phyloP scores from a whole-genome alignment of 768 basidiomycete genomes.

The Phaeotremella skinneri region DNA sequence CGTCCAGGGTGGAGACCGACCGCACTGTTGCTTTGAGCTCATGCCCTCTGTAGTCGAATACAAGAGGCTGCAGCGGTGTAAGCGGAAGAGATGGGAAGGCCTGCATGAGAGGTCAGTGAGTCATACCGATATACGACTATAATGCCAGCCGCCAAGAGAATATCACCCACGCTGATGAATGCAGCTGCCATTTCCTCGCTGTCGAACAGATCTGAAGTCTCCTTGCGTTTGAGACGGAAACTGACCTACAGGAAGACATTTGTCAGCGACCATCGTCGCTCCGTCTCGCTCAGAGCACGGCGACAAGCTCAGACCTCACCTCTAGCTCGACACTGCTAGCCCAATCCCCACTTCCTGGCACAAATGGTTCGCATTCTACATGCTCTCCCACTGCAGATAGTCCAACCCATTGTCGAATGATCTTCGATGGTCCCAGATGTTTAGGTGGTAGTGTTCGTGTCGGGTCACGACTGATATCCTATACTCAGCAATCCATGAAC shows the following conservation, averaged over 20 bases:
- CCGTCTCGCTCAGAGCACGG: neutral
- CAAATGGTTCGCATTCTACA: slow-evolving; percentile 67
- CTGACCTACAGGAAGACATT: slow-evolving; percentile 47
- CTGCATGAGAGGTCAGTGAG: slow-evolving; percentile 43
- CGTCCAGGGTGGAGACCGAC: slow-evolving; percentile 60
- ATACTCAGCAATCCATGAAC: neutral
- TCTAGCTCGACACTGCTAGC: slow-evolving; percentile 74
- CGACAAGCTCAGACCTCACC: slow-evolving; percentile 37
- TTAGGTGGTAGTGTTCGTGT: slow-evolving; percentile 69
- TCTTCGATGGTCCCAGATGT: slow-evolving; percentile 68
- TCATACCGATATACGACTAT: neutral
- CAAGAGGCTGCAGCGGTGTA: slow-evolving; percentile 65
- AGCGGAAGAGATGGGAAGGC: slow-evolving; percentile 73
- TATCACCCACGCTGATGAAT: slow-evolving; percentile 59
- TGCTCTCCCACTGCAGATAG: slow-evolving; percentile 74
- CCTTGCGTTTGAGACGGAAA: slow-evolving; percentile 53
- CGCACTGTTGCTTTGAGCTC: slow-evolving; percentile 73
- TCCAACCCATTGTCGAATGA: slow-evolving; percentile 86
- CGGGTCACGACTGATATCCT: slow-evolving; percentile 65
- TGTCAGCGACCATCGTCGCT: neutral
- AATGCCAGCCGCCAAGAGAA: neutral
- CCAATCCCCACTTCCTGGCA: slow-evolving; percentile 53
- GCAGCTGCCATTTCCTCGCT: slow-evolving; percentile 78
- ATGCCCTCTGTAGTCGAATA: slow-evolving; percentile 85
- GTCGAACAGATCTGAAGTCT: slow-evolving; percentile 65